A percentile compares a stretch with the other conserved stretches of the same genome.
These are phyloP conservation scores for Xylariaceae sp. DNA, from an alignment of 2,329 filamentous ascomycete species.

Conservation along the genomic window DNA sequence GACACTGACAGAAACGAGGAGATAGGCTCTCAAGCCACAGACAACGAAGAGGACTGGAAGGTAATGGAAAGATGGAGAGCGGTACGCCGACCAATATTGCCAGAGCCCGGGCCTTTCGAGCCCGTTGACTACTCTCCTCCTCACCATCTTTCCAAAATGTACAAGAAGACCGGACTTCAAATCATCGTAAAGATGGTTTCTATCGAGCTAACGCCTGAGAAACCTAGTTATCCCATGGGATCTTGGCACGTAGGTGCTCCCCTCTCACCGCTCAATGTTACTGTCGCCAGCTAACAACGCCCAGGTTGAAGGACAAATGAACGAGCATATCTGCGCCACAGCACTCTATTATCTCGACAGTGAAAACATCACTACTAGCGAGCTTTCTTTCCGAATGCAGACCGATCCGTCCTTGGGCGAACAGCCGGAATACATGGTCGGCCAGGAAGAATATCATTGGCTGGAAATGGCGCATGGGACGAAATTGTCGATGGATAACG, in stretches of 20 bases:
- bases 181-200: constrained; percentile 60
- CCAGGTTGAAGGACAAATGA: constrained; percentile 21
- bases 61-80: constrained; percentile 19
- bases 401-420: constrained; percentile 1
- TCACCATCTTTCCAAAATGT: constrained; percentile 23
- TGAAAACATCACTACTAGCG: constrained; percentile 49
- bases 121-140: constrained; percentile 14
- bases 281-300: neutral
- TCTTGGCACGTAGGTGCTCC: constrained; percentile 42
- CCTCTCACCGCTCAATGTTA: neutral
- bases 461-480: constrained; percentile 1
- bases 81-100: constrained; percentile 21
- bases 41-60: constrained; percentile 12
- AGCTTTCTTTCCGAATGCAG: constrained; percentile 48
- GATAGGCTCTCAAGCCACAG: neutral
- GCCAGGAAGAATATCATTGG: neutral
- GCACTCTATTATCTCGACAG: constrained; percentile 25
- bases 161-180: constrained; percentile 46
- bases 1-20: neutral
- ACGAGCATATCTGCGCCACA: constrained; percentile 23
- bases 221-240: constrained; percentile 44
- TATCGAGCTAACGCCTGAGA: constrained; percentile 54
- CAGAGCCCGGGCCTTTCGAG: constrained; percentile 22
- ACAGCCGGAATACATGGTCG: constrained; percentile 4
- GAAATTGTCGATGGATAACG: neutral